Evolutionary conservation across 495 filamentous ascomycete species (phyloP), one percentile per base, ranked within the genome.

Genomic region (Immersiella caudata): DNA sequence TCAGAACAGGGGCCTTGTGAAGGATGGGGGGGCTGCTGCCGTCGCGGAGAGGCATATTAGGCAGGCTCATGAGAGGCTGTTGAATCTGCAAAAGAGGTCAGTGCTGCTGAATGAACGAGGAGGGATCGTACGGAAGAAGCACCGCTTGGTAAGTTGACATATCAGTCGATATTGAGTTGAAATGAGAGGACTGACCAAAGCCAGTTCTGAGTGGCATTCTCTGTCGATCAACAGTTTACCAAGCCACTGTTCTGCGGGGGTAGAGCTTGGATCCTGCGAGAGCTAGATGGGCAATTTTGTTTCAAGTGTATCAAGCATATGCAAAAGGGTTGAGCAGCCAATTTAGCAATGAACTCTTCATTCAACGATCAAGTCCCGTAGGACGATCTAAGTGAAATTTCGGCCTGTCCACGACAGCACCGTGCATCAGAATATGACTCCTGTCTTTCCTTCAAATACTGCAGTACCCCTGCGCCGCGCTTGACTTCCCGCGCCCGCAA

Each of bases 381-480:
- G 40, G 40, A 14, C 14, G 40, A 46, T 46, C 40, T 14, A 2
- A 12, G 5, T 46, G 14, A 12, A 14, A 14, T 12, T 4, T 14
- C 40, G 40, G 2, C 11, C 9, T 46, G 40, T 12, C 40, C 40
- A 6, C 9, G 9, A 14, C 40, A 46, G 40, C 11, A 18, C 11
- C 40, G 16, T 46, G 9, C 2, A 46, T 12, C 6, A 46, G 40
- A 46, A 46, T 12, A 18, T 18, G 40, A 46, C 11, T 46, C n/a
- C 55, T n/a, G 0, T 12, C 8, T 24, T 3, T 20, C 26, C 16
- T 21, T 26, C 57, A 59, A 59, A 59, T 33, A 11, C 27, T 6
- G n/a, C n/a, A n/a, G n/a, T n/a, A n/a, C 57, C 24, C 20, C 22
- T 50, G 35, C 35, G 60, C 60, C 60, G 20, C 26, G 60, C 40